These are phyloP conservation scores for Nemania bipapillata DNA, from an alignment of 2,329 filamentous ascomycete species.

Conservation along the genomic window DNA sequence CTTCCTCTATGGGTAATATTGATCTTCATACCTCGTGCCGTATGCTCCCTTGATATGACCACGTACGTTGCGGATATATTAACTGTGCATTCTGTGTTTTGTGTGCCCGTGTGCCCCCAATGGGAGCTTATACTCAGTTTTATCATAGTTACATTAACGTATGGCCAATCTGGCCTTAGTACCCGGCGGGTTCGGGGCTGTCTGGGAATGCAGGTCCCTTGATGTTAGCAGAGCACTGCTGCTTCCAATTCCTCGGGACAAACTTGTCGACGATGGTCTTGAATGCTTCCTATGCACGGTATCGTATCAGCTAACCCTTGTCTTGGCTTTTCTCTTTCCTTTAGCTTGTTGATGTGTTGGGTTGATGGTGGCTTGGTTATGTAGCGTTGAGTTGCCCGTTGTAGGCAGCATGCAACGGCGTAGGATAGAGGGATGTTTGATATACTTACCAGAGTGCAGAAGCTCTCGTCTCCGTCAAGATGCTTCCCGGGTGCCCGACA, in stretches of 20 bases:
- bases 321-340: too few species aligned
- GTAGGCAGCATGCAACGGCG: neutral
- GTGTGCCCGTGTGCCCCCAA: too few species aligned
- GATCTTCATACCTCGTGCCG: neutral
- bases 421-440: neutral
- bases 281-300: constrained; percentile 75
- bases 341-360: neutral
- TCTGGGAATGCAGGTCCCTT: constrained; percentile 58
- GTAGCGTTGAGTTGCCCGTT: neutral
- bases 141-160: neutral
- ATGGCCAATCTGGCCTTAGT: constrained; percentile 45
- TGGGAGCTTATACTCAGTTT: too few species aligned
- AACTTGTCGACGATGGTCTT: constrained; percentile 92
- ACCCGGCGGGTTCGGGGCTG: constrained; percentile 65
- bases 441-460: constrained; percentile 82
- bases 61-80: neutral
- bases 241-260: constrained; percentile 81
- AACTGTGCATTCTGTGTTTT: too few species aligned
- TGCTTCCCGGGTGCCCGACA: constrained; percentile 83
- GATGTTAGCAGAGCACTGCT: constrained; percentile 62
- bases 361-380: neutral
- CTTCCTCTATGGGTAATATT: neutral
- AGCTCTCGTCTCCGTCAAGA: constrained; percentile 83
- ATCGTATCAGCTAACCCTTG: neutral
- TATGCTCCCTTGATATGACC: neutral